Base-by-base conservation (phyloP, 345 rosid species). In the Eucalyptus sp. region DNA sequence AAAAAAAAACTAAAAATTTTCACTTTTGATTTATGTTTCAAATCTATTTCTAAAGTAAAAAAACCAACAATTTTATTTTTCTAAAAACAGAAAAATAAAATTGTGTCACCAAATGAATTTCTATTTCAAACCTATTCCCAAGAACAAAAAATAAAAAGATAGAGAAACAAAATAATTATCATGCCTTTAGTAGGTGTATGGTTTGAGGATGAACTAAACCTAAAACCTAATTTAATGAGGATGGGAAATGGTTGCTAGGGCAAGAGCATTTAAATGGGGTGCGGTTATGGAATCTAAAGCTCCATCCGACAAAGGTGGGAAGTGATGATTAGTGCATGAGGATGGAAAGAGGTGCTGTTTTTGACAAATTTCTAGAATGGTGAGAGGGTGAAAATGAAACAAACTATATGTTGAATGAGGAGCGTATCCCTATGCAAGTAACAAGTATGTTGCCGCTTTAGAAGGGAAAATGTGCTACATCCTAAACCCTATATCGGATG, bases 21-120 rank as follows among this genome's bases (percentile, higher is more conserved):
- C 2, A 52, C 7, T 18, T 18, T 1, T 7, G 0, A 7, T 52
- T 52, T 52, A 1, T 52, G 2, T 52, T 52, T 52, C 4, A 52
- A 52, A 52, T 18, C 3, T 52, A 7, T 18, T 52, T 52, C 0
- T 52, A 2, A 52, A 52, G 25, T 52, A 0, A 0, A 52, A 52
- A 52, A 33, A 33, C 37, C 37, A 33, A 33, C 37, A 33, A 33
- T 33, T 33, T 33, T 33, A 33, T 33, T 33, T 33, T 33, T 33
- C 37, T 33, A 0, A 0, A 52, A 52, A 52, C 4, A 52, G 2
- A 52, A 52, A 52, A 52, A 52, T 18, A 52, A 52, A 52, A 52
- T 52, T 20, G 2, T 52, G 10, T 20, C 10, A 52, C 58, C 58
- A 52, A 52, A 52, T 52, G 10, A 52, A 52, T 52, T 52, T 52